Conservation (phyloP, 1,284 basidiomycete genomes). For the Moesziomyces sp. region DNA sequence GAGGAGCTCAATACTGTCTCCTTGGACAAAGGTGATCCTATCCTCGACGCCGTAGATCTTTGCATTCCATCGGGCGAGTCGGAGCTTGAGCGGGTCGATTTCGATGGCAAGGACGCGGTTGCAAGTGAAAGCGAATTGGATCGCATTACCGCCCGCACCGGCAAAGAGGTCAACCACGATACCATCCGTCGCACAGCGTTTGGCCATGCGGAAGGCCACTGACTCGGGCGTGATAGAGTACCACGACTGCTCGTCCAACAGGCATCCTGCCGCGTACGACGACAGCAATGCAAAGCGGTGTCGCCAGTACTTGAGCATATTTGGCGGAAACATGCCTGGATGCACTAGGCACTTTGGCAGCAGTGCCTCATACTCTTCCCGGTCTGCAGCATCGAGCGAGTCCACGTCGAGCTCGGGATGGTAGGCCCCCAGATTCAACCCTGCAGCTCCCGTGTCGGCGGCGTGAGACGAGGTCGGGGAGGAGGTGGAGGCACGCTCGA, state of each 20-base stretch:
- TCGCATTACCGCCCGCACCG: conserved; percentile 96
- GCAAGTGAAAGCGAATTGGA: conserved; percentile 95
- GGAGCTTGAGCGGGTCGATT: conserved; percentile 81
- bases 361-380: conserved; percentile 10
- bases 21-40: conserved; percentile 90
- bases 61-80: conserved; percentile 87
- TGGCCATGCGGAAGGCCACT: conserved; percentile 90
- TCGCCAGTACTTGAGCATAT: conserved; percentile 48
- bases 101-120: conserved; percentile 93
- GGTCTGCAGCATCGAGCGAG: not conserved
- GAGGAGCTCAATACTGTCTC: conserved; percentile 85
- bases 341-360: conserved; percentile 25
- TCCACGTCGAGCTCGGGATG: conserved; percentile 24
- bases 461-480: not conserved
- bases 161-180: conserved; percentile 89
- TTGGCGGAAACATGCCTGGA: conserved; percentile 15
- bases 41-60: conserved; percentile 91
- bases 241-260: conserved; percentile 88
- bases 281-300: conserved; percentile 56
- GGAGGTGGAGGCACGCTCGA: not conserved
- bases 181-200: conserved; percentile 74
- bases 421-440: conserved; percentile 29
- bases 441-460: too few relatives aligned
- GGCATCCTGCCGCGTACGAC: conserved; percentile 52
- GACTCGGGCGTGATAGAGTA: conserved; percentile 94